A percentile compares a stretch with the other conserved stretches of the same genome.
Conservation (phyloP, 1,284 basidiomycete genomes). For the Pyrrhoderma lamaoense region DNA sequence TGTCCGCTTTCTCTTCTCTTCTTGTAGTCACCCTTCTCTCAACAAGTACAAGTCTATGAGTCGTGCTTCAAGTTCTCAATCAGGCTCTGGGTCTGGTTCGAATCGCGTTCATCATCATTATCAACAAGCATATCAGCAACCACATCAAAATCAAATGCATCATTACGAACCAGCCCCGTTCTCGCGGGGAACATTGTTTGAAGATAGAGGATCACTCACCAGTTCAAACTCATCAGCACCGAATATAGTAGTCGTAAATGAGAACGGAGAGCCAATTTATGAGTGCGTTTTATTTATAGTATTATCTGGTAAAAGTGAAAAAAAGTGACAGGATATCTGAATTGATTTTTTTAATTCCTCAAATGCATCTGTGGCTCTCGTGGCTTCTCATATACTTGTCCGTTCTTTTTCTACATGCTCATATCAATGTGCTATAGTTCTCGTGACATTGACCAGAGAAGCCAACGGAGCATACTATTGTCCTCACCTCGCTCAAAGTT, state of each 20-base stretch:
- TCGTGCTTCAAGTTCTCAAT: conserved; percentile 1
- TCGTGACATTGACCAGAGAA: background rate
- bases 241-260: conserved; percentile 13
- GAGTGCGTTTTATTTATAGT: conserved; percentile 2
- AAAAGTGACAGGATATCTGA: too few species aligned
- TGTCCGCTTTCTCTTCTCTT: background rate
- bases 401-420: too few species aligned
- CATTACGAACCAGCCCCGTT: background rate
- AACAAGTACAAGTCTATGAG: conserved; percentile 3
- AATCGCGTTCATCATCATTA: too few species aligned
- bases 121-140: too few species aligned
- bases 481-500: conserved; percentile 1
- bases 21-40: conserved; percentile 4
- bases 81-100: too few species aligned
- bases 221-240: conserved; percentile 7
- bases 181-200: conserved; percentile 4
- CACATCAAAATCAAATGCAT: too few species aligned
- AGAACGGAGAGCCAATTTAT: conserved; percentile 12
- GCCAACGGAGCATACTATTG: background rate
- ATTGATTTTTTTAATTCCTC: too few species aligned
- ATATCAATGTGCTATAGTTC: too few species aligned
- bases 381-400: too few species aligned
- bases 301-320: background rate
- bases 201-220: conserved; percentile 5
- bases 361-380: too few species aligned